A percentile compares a stretch with the other conserved stretches of the same genome.
Conservation (phyloP, 2,329 filamentous ascomycete genomes). For the Beauveria scarabaeidicola region DNA sequence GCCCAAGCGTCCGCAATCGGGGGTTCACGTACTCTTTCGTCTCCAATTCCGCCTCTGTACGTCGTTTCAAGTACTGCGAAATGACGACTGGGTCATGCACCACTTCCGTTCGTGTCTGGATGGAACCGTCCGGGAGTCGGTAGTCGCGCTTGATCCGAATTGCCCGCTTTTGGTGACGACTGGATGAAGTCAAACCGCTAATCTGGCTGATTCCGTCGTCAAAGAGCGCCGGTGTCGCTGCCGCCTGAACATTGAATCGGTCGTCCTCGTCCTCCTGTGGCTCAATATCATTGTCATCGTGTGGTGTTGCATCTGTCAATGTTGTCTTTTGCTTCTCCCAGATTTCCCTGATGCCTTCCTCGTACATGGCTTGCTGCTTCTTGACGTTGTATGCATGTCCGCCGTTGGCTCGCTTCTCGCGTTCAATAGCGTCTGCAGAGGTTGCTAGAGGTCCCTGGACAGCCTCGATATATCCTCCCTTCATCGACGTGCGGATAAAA, state of each 20-base stretch:
- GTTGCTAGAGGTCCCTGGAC: conserved; percentile 58
- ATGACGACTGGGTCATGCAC: conserved; percentile 81
- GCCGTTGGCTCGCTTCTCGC: conserved; percentile 79
- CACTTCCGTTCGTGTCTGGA: conserved; percentile 56
- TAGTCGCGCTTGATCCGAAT: conserved; percentile 63
- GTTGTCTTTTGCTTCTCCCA: conserved; percentile 83
- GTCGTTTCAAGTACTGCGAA: conserved; percentile 74
- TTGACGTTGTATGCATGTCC: conserved; percentile 98
- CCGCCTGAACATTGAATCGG: conserved; percentile 62
- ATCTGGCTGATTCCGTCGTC: conserved; percentile 79
- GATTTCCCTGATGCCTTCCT: conserved; percentile 81
- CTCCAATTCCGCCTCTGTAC: conserved; percentile 61
- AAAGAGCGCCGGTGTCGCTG: conserved; percentile 55
- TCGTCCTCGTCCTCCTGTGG: conserved; percentile 55
- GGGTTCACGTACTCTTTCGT: conserved; percentile 57
- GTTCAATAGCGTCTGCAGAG: conserved; percentile 75
- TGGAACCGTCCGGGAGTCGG: conserved; percentile 36
- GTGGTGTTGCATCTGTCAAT: conserved; percentile 63
- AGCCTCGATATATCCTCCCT: conserved; percentile 84
- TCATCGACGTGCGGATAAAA: conserved; percentile 98
- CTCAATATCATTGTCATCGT: conserved; percentile 52
- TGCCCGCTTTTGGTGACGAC: conserved; percentile 58
- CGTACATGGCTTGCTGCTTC: conserved; percentile 84
- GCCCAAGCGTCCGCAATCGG: background rate
- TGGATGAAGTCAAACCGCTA: conserved; percentile 57